Evolutionary conservation across 331 rosid species (phyloP).

Genomic region (Quercus phellos): DNA sequence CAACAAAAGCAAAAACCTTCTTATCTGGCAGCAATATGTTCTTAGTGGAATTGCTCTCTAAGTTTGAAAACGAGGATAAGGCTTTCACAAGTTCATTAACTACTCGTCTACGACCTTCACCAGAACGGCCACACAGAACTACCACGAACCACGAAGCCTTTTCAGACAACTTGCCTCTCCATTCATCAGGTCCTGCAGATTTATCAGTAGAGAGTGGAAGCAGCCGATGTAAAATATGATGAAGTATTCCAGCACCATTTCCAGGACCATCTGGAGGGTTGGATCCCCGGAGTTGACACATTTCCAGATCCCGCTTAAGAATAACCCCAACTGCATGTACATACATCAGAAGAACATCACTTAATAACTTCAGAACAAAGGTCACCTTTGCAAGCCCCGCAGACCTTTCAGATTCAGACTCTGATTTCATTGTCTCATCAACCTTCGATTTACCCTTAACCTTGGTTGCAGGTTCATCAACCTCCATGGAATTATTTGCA

Average conservation of each 20-base stretch:
- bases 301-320: slow-evolving; percentile 85
- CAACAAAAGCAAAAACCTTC: slow-evolving; percentile 73
- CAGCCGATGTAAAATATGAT: slow-evolving; percentile 70
- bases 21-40: slow-evolving; percentile 77
- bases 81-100: slow-evolving; percentile 82
- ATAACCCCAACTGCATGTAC: slow-evolving; percentile 90
- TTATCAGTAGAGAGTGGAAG: slow-evolving; percentile 76
- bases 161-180: slow-evolving; percentile 93
- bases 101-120: slow-evolving; percentile 94
- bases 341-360: slow-evolving; percentile 92
- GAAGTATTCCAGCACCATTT: slow-evolving; percentile 72
- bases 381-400: slow-evolving; percentile 91
- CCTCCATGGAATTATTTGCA: slow-evolving; percentile 65
- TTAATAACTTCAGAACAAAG: slow-evolving; percentile 86
- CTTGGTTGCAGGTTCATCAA: slow-evolving; percentile 83
- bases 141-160: slow-evolving; percentile 92
- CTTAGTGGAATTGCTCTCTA: slow-evolving; percentile 55
- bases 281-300: slow-evolving; percentile 77
- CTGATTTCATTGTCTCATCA: slow-evolving; percentile 49
- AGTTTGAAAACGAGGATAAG: slow-evolving; percentile 51
- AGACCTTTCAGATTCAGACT: slow-evolving; percentile 79
- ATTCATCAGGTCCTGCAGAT: slow-evolving; percentile 94
- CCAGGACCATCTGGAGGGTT: slow-evolving; percentile 61
- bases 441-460: slow-evolving; percentile 95
- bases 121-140: slow-evolving; percentile 89